Evolutionary conservation across 495 filamentous ascomycete species (phyloP).

Genomic region (Trichoderma reesei): DNA sequence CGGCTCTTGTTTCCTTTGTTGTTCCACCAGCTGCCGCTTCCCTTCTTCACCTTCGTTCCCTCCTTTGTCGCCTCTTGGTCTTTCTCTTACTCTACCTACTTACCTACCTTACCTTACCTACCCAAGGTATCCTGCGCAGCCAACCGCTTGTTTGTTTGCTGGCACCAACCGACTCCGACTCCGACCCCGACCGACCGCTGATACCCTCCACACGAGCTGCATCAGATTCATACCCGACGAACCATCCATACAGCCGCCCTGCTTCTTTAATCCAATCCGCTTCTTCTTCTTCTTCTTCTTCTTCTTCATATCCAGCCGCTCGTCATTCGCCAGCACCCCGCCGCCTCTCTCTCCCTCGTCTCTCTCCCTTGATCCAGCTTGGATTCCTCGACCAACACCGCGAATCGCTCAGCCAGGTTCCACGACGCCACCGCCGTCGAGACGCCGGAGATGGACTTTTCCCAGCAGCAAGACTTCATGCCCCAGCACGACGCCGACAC

Average conservation of each 20-base stretch:
- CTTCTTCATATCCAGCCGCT: background rate
- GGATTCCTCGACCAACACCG: constrained; percentile 39
- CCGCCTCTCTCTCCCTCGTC: constrained; percentile 5
- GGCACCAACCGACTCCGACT: background rate
- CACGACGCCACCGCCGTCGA: constrained; percentile 41
- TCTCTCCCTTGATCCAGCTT: constrained; percentile 23
- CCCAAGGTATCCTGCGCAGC: background rate
- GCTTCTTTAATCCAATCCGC: background rate
- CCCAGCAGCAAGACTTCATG: constrained; percentile 24
- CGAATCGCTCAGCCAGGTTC: constrained; percentile 40
- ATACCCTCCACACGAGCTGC: constrained; percentile 18
- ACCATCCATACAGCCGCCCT: constrained; percentile 9
- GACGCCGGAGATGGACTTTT: constrained; percentile 21
- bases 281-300: background rate
- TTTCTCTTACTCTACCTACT: background rate
- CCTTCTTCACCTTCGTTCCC: constrained; percentile 6
- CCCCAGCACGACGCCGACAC: constrained; percentile 23
- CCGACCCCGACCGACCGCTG: constrained; percentile 22
- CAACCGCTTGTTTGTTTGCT: background rate
- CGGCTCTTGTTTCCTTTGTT: background rate
- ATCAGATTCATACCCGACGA: constrained; percentile 19
- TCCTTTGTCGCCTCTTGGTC: background rate
- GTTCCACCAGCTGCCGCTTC: background rate
- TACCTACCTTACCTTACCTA: background rate
- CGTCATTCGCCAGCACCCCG: background rate